These are phyloP conservation scores for Plenodomus tracheiphilus DNA, from an alignment of 2,329 filamentous ascomycete genomes.

Conservation along the genomic window DNA sequence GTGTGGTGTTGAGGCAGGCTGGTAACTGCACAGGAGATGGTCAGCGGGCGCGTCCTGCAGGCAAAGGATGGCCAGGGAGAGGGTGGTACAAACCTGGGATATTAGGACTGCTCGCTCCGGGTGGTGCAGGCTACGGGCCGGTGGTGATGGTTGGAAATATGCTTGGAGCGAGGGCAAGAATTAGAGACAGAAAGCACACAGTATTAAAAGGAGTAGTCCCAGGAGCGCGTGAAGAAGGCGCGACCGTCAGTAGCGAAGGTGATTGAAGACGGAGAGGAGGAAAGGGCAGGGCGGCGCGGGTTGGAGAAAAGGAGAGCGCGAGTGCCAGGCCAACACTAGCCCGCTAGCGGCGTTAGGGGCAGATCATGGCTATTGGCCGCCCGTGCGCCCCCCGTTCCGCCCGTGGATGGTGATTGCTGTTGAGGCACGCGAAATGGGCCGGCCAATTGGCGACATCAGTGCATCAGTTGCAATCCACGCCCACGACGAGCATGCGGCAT, in stretches of 20 bases:
- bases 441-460: not conserved
- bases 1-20: slow-evolving; percentile 21
- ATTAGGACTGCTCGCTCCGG: slow-evolving; percentile 41
- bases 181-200: slow-evolving; percentile 36
- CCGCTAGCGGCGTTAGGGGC: slow-evolving; percentile 15
- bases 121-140: slow-evolving; percentile 26
- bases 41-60: slow-evolving; percentile 27
- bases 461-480: too few relatives aligned
- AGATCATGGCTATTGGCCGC: slow-evolving; percentile 19
- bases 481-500: not conserved
- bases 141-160: slow-evolving; percentile 37
- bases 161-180: slow-evolving; percentile 45
- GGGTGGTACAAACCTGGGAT: slow-evolving; percentile 34
- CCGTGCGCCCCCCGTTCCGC: slow-evolving; percentile 11
- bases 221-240: slow-evolving; percentile 24
- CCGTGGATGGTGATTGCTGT: not conserved
- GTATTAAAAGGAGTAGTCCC: slow-evolving; percentile 34
- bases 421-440: not conserved
- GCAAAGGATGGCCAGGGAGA: slow-evolving; percentile 16
- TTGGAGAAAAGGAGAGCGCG: slow-evolving; percentile 25
- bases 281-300: slow-evolving; percentile 10
- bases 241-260: slow-evolving; percentile 28
- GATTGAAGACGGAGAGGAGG: slow-evolving; percentile 22
- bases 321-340: slow-evolving; percentile 10
- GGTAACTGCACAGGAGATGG: slow-evolving; percentile 24